Base-by-base conservation (phyloP, 176 grass and related monocot genomes). In the Chloris gayana region DNA sequence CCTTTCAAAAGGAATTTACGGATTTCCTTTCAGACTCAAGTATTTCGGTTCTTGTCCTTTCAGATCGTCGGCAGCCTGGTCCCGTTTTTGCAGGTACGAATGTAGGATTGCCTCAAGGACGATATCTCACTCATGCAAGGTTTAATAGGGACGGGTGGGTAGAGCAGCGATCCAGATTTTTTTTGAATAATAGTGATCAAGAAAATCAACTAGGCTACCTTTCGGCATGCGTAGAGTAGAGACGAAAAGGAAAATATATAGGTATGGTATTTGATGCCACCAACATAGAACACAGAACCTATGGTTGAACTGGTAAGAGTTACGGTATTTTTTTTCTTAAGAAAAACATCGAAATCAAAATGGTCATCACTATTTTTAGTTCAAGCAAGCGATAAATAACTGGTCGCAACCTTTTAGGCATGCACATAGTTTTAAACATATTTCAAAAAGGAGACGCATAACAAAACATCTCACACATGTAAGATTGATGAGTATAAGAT, bases 61-160 rank as follows among this genome's bases (percentile, higher is more conserved):
- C 75, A 64, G 39, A 62, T 18, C 14, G 24, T 44, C 45, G 24
- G 13, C 63, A 59, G 72, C 25, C 33, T 65, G 44, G 68, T 19
- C 83, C 83, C 26, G 19, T 17, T 72, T 72, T 53, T 79, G 25
- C n/a, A 39, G 83, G 83, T 27, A 37, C 49, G 60, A 67, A 5
- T n/a, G n/a, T n/a, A n/a, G n/a, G n/a, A n/a, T 73, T 22, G 84
- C 74, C 60, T 27, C 13, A 80, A 80, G 76, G 84, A 80, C 75
- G 67, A 56, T 72, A 57, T 56, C 57, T 35, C 76, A 21, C 34
- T 59, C 69, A 44, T 67, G 47, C 72, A 19, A 57, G 73, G 72
- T 87, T 77, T 87, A 64, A 83, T 45, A 71, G 32, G 45, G 57
- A 56, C 35, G 46, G 54, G 64, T 56, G 19, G 56, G 45, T 67